Evolutionary conservation across 441 rosid species (phyloP).

Genomic region (Croton setiger): DNA sequence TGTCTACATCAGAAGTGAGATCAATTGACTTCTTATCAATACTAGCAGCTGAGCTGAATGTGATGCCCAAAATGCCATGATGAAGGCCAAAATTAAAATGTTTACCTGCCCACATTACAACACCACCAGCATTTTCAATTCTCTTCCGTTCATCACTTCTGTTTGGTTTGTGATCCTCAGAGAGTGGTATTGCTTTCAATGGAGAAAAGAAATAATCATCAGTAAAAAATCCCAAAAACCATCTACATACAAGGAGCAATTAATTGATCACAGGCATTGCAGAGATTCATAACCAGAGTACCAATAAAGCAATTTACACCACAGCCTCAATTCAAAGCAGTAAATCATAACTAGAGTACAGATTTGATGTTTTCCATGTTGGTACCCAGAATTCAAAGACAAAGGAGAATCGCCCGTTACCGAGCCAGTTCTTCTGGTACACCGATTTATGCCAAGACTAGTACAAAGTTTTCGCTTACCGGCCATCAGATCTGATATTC

Average conservation of each 20-base stretch:
- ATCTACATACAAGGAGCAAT: background rate
- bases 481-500: no score
- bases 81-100: slow-evolving; percentile 7
- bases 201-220: slow-evolving; percentile 13
- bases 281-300: background rate
- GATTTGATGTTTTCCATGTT: no score
- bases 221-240: background rate
- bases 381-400: no score
- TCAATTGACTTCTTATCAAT: background rate
- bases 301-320: background rate
- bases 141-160: slow-evolving; percentile 97
- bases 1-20: background rate
- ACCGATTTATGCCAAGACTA: no score
- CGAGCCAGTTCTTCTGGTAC: no score
- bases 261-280: background rate
- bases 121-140: slow-evolving; percentile 95
- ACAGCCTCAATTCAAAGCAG: background rate
- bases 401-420: no score
- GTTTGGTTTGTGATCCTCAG: slow-evolving; percentile 98
- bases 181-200: slow-evolving; percentile 78
- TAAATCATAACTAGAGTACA: no score
- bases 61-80: slow-evolving; percentile 7
- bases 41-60: slow-evolving; percentile 6
- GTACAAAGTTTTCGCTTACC: no score
- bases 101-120: slow-evolving; percentile 98